phyloP scores from a whole-genome alignment of 1,284 basidiomycete species.

The Ceratorhiza oryzae-sativae region DNA sequence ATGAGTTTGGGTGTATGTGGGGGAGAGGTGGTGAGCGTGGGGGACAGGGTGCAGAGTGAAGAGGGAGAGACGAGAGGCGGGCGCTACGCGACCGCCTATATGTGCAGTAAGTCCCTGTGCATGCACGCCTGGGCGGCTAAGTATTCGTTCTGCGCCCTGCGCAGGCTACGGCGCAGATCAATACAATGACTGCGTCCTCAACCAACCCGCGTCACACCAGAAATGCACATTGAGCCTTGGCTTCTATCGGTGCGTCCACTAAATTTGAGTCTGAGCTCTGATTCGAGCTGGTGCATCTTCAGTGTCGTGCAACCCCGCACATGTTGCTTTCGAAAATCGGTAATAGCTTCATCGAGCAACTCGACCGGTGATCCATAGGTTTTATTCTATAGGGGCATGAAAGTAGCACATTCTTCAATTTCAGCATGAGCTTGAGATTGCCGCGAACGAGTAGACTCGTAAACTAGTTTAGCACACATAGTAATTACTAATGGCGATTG shows the following conservation, averaged over 20 bases:
- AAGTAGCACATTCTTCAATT: constrained; percentile 89
- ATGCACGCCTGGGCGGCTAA: too few relatives aligned
- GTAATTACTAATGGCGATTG: constrained; percentile 23
- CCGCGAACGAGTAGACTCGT: constrained; percentile 24
- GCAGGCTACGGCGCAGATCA: too few relatives aligned
- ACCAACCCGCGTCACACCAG: constrained; percentile 86
- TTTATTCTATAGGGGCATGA: constrained; percentile 87
- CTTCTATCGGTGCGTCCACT: constrained; percentile 98
- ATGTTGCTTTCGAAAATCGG: constrained; percentile 78
- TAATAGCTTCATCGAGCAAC: constrained; percentile 94
- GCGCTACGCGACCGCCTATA: too few relatives aligned
- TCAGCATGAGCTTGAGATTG: constrained; percentile 64
- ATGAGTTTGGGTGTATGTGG: too few relatives aligned
- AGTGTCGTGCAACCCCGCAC: constrained; percentile 91
- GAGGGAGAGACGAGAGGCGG: too few relatives aligned
- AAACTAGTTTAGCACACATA: constrained; percentile 14
- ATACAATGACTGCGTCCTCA: constrained; percentile 97
- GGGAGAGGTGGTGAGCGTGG: too few relatives aligned
- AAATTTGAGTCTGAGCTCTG: constrained; percentile 94
- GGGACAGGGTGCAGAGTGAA: too few relatives aligned
- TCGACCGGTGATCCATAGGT: constrained; percentile 79
- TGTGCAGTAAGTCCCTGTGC: too few relatives aligned
- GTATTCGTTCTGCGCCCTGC: too few relatives aligned
- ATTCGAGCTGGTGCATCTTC: constrained; percentile 96
- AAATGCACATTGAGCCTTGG: constrained; percentile 97